Conservation (phyloP, 2,329 filamentous ascomycete species). For the Delphinella strobiligena region DNA sequence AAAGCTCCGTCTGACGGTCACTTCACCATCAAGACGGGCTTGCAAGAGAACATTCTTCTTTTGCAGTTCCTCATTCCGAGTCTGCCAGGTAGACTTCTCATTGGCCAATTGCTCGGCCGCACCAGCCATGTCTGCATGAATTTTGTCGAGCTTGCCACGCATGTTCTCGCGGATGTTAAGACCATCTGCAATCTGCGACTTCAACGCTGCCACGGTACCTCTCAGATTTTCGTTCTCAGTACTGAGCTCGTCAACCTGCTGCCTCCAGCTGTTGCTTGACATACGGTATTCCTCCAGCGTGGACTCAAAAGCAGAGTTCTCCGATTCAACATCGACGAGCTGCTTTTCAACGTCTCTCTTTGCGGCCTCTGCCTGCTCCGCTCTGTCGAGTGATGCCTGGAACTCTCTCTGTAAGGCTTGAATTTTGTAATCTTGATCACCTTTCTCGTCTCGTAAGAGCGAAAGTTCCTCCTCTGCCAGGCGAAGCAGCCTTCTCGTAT, state of each 20-base stretch:
- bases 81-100: slow-evolving; percentile 68
- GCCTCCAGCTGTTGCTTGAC: slow-evolving; percentile 46
- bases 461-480: slow-evolving; percentile 38
- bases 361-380: slow-evolving; percentile 23
- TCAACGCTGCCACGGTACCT: slow-evolving; percentile 60
- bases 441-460: slow-evolving; percentile 29
- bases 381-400: background rate
- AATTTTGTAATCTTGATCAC: slow-evolving; percentile 30
- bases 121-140: slow-evolving; percentile 77
- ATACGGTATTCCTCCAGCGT: slow-evolving; percentile 53
- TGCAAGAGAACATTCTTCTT: slow-evolving; percentile 43
- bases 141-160: slow-evolving; percentile 67
- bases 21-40: slow-evolving; percentile 36
- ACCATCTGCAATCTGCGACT: slow-evolving; percentile 73
- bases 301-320: slow-evolving; percentile 48
- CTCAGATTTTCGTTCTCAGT: slow-evolving; percentile 61
- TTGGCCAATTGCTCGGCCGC: slow-evolving; percentile 69
- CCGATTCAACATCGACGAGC: slow-evolving; percentile 35
- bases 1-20: slow-evolving; percentile 30
- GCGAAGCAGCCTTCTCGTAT: slow-evolving; percentile 31
- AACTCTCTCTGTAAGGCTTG: slow-evolving; percentile 28
- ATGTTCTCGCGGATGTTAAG: slow-evolving; percentile 73
- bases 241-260: slow-evolving; percentile 44
- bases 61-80: slow-evolving; percentile 49
- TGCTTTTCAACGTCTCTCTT: slow-evolving; percentile 16